Percentiles rank a stretch among this genome's conserved stretches.
phyloP scores from a whole-genome alignment of 2,329 filamentous ascomycete species.

The Xylaria sp. region DNA sequence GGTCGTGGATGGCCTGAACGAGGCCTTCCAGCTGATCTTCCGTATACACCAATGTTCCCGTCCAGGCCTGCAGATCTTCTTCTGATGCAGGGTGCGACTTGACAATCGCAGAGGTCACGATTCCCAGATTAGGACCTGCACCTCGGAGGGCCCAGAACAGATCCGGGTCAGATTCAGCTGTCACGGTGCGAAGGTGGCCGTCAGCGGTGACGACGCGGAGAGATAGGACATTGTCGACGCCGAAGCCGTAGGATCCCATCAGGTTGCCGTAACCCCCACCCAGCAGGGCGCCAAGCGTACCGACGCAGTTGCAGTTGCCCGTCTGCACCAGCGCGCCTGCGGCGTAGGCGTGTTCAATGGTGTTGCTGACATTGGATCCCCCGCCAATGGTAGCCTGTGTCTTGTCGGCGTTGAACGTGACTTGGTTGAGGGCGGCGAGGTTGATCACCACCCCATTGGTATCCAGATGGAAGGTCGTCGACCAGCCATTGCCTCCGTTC shows the following conservation, averaged over 20 bases:
- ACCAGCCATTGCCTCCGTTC: slow-evolving; percentile 17
- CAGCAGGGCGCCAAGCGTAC: slow-evolving; percentile 11
- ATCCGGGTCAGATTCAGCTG: slow-evolving; percentile 4
- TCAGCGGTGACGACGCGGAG: slow-evolving; percentile 13
- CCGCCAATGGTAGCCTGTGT: slow-evolving; percentile 13
- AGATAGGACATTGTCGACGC: slow-evolving; percentile 14
- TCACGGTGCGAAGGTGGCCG: slow-evolving; percentile 7
- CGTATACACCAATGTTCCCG: slow-evolving; percentile 11
- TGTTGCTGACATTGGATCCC: slow-evolving; percentile 9
- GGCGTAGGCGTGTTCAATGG: slow-evolving; percentile 1
- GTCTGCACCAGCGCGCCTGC: slow-evolving; percentile 13
- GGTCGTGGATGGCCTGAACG: slow-evolving; percentile 10
- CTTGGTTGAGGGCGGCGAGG: slow-evolving; percentile 6
- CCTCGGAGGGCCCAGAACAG: slow-evolving; percentile 19
- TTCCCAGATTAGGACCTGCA: slow-evolving; percentile 18
- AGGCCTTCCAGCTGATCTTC: slow-evolving; percentile 13
- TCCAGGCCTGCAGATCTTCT: slow-evolving; percentile 7
- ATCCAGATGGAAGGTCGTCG: slow-evolving; percentile 9
- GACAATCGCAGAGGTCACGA: slow-evolving; percentile 18
- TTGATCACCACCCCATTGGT: slow-evolving; percentile 13
- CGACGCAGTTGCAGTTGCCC: slow-evolving; percentile 17
- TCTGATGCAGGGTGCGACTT: slow-evolving; percentile 5
- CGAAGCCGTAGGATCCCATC: slow-evolving; percentile 12
- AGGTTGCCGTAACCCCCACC: slow-evolving; percentile 16
- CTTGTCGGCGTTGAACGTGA: slow-evolving; percentile 13